A percentile compares a stretch with the other conserved stretches of the same genome.
These are phyloP conservation scores for Alternaria angustiovoidea DNA, from an alignment of 2,329 filamentous ascomycete genomes.

Conservation along the genomic window DNA sequence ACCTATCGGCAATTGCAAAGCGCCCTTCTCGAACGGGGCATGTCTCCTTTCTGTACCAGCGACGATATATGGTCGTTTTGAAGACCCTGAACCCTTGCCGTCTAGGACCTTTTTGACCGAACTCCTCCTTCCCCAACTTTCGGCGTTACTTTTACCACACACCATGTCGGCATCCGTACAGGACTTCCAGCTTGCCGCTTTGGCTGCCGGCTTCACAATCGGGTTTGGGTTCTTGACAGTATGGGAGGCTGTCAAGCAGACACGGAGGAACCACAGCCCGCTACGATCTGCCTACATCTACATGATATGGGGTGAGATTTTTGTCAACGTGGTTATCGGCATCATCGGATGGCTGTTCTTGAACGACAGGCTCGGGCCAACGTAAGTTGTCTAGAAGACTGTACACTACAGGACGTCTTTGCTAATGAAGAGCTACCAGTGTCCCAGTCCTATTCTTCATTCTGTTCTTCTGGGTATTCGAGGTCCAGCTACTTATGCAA, in stretches of 20 bases:
- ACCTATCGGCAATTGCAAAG: conserved; percentile 6
- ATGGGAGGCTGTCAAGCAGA: conserved; percentile 49
- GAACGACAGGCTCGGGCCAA: conserved; percentile 38
- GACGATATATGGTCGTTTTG: conserved; percentile 4
- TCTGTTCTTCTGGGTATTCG: conserved; percentile 43
- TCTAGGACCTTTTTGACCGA: conserved; percentile 1
- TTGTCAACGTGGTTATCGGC: conserved; percentile 40
- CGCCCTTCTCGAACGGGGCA: neutral
- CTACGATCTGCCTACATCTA: conserved; percentile 46
- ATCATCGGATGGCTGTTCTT: conserved; percentile 46
- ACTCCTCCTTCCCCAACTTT: conserved; percentile 6
- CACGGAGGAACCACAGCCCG: conserved; percentile 45
- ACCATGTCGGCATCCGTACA: conserved; percentile 33
- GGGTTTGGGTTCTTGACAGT: conserved; percentile 46
- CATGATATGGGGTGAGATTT: conserved; percentile 48
- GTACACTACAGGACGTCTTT: neutral
- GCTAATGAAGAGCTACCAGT: conserved; percentile 20
- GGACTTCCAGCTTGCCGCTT: conserved; percentile 42
- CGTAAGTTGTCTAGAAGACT: conserved; percentile 23
- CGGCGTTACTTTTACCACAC: neutral
- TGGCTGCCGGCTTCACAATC: conserved; percentile 48
- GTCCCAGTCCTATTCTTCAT: conserved; percentile 45
- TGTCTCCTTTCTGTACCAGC: conserved; percentile 10
- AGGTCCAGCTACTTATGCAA: conserved; percentile 62
- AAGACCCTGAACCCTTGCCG: neutral